A percentile compares a stretch with the other conserved stretches of the same genome.
Conservation (phyloP, 2,329 filamentous ascomycete genomes). For the Zopfia rhizophila region DNA sequence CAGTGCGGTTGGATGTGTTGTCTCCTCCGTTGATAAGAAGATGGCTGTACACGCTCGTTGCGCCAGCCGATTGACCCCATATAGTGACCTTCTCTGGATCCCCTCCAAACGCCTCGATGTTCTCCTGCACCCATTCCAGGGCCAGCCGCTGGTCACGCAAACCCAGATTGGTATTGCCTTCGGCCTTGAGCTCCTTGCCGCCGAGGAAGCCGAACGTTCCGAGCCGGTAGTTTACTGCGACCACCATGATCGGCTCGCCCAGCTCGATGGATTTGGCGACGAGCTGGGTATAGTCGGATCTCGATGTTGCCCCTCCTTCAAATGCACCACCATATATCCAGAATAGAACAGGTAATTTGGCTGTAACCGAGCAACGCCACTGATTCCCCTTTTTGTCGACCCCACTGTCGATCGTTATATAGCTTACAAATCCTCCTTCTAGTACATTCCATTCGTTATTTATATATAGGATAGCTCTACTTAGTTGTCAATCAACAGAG, state of each 20-base stretch:
- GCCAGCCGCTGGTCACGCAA: conserved; percentile 53
- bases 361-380: too few species aligned
- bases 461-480: too few species aligned
- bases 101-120: conserved; percentile 50
- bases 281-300: too few species aligned
- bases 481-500: too few species aligned
- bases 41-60: conserved; percentile 50
- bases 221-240: conserved; percentile 54
- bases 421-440: too few species aligned
- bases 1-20: conserved; percentile 52
- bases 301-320: too few species aligned
- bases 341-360: conserved; percentile 22
- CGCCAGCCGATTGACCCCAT: conserved; percentile 50
- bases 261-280: too few species aligned
- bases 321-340: conserved; percentile 24
- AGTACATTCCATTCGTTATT: too few species aligned
- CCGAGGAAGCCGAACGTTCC: conserved; percentile 73
- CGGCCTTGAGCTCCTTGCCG: conserved; percentile 54
- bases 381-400: too few species aligned
- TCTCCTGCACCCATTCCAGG: conserved; percentile 49
- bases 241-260: conserved; percentile 19
- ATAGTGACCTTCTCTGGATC: conserved; percentile 51
- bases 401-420: too few species aligned
- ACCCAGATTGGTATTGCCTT: conserved; percentile 58
- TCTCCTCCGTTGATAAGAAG: conserved; percentile 30